Evolutionary conservation across 495 filamentous ascomycete species (phyloP), one percentile per base, ranked within the genome.

Genomic region (Trypethelium eluteriae): DNA sequence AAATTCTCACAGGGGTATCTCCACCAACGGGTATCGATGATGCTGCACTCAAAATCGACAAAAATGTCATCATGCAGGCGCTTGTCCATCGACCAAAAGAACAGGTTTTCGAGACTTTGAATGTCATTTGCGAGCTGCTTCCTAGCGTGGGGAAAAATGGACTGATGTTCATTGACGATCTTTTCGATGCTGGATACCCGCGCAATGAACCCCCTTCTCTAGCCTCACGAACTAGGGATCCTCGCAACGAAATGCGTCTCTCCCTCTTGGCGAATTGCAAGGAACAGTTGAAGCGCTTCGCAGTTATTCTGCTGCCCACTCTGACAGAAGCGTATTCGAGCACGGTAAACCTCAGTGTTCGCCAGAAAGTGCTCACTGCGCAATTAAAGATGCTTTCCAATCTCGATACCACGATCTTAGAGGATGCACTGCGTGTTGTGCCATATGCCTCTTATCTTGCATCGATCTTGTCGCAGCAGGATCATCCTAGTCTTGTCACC

Each of bases 361-460:
- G 95, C n/a, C 91, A 98, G 71, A 97, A 95, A 79, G 95, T 98
- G 18, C 82, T 99, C 50, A 89, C 86, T 39, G 94, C 95, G 25
- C 95, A 99, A 70, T 80, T 98, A 39, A 97, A 98, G 79, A 98
- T 99, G 92, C 84, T 99, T 12, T 96, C 92, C n/a, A 96, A 96
- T 69, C 73, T 98, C 25, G 93, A 97, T 71, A 82, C 83, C 11
- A 81, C 83, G 44, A 89, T 99, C 56, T 82, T 99, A 14, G 84
- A 90, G 66, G 93, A 96, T 63, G 88, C 94, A 47, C 78, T 99
- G 18, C 89, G 89, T n/a, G 82, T 89, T 11, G 92, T 98, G 4
- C 89, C 94, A 3, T 99, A 98, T 76, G 92, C 95, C n/a, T 99
- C 95, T 1, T 96, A 95, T 75, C 77, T 99, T 36, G 94, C 94